Conservation (phyloP, 768 basidiomycete genomes). For the Dendrothele bispora region DNA sequence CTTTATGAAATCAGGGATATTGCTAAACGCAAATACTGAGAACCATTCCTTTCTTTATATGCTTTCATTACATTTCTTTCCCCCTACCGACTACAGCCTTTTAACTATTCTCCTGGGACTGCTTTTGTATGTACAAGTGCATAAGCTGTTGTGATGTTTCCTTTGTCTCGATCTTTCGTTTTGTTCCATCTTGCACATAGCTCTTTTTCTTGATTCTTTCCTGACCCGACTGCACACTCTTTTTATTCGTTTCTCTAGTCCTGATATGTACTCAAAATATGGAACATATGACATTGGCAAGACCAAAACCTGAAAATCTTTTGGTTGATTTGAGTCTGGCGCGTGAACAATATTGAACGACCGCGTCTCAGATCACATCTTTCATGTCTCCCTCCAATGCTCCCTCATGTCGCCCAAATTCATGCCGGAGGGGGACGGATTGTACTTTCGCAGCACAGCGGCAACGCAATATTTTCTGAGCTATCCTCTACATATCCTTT, state of each 20-base stretch:
- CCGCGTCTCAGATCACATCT: too few species aligned
- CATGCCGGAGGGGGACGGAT: slow-evolving; percentile 59
- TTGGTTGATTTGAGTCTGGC: too few species aligned
- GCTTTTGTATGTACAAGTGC: slow-evolving; percentile 13
- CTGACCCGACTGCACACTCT: too few species aligned
- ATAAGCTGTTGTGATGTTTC: slow-evolving; percentile 28
- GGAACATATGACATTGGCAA: too few species aligned
- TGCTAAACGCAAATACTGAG: slow-evolving; percentile 80
- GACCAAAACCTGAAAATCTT: too few species aligned
- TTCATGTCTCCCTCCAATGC: slow-evolving; percentile 4
- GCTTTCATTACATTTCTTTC: slow-evolving; percentile 12
- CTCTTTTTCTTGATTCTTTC: too few species aligned
- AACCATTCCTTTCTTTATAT: slow-evolving; percentile 10
- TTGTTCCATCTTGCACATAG: slow-evolving; percentile 15
- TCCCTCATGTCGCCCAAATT: slow-evolving; percentile 27
- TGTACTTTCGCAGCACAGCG: slow-evolving; percentile 49
- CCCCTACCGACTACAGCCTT: slow-evolving; percentile 19
- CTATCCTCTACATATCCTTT: slow-evolving; percentile 83
- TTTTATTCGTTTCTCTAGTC: slow-evolving; percentile 1
- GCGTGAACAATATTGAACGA: too few species aligned
- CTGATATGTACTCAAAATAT: slow-evolving; percentile 35
- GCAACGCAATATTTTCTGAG: slow-evolving; percentile 65
- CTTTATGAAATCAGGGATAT: slow-evolving; percentile 83
- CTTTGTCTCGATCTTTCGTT: slow-evolving; percentile 18
- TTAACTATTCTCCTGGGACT: slow-evolving; percentile 20